Conservation (phyloP, 2,329 filamentous ascomycete genomes). For the Tolypocladium tropicale region DNA sequence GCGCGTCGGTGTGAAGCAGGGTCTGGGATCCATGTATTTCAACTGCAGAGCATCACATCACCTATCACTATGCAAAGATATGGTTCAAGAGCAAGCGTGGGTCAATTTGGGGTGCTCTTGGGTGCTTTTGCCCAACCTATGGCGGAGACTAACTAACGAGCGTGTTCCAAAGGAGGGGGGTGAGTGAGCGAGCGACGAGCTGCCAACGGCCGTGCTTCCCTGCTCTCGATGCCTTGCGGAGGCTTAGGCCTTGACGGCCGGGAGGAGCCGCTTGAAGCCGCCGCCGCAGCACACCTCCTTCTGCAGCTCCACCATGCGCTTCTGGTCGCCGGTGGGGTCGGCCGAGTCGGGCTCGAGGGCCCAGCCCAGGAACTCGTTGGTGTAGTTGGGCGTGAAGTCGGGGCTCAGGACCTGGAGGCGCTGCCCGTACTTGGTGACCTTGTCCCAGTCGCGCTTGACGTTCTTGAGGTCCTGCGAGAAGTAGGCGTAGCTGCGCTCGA, state of each 20-base stretch:
- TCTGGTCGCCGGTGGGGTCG: conserved; percentile 64
- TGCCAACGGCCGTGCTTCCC: not conserved
- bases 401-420: conserved; percentile 56
- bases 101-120: not conserved
- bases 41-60: not conserved
- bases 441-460: conserved; percentile 62
- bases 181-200: not conserved
- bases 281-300: conserved; percentile 53
- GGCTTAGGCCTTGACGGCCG: conserved; percentile 2
- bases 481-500: conserved; percentile 68
- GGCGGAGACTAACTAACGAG: not conserved
- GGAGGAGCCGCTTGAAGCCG: conserved; percentile 46
- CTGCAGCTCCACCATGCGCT: conserved; percentile 61
- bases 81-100: not conserved
- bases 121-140: not conserved
- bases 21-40: no score
- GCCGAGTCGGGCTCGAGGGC: conserved; percentile 49
- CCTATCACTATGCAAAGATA: no score
- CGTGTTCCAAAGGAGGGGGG: not conserved
- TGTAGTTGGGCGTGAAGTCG: conserved; percentile 62
- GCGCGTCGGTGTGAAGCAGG: no score
- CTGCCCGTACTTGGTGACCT: conserved; percentile 70
- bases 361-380: conserved; percentile 62
- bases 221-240: not conserved
- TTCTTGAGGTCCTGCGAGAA: conserved; percentile 68